A percentile compares a stretch with the other conserved stretches of the same genome.
phyloP scores from a whole-genome alignment of 768 basidiomycete genomes.

The Baorangia bicolor region DNA sequence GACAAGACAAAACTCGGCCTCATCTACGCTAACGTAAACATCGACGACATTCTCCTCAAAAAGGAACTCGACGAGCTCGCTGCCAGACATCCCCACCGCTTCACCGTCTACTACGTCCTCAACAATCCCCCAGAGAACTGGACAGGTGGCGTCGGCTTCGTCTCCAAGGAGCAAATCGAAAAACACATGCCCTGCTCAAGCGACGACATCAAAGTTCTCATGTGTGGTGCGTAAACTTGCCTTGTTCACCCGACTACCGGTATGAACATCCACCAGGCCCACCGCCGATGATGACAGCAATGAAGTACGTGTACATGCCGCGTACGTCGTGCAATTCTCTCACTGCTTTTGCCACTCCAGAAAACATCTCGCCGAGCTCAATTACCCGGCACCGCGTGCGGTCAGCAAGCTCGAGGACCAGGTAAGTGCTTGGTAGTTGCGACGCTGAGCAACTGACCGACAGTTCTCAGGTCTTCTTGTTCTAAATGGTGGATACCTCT shows the following conservation, averaged over 20 bases:
- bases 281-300: slow-evolving; percentile 74
- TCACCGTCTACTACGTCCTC: slow-evolving; percentile 87
- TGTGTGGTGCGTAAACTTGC: slow-evolving; percentile 66
- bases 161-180: slow-evolving; percentile 89
- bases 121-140: slow-evolving; percentile 91
- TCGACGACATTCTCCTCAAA: slow-evolving; percentile 89
- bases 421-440: slow-evolving; percentile 38
- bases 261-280: slow-evolving; percentile 43
- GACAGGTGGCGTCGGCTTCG: slow-evolving; percentile 90
- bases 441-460: slow-evolving; percentile 14
- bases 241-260: slow-evolving; percentile 5
- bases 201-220: slow-evolving; percentile 76
- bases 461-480: slow-evolving; percentile 39
- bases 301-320: slow-evolving; percentile 57
- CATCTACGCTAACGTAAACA: slow-evolving; percentile 95
- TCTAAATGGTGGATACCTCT: slow-evolving; percentile 27
- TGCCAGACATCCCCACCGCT: slow-evolving; percentile 57
- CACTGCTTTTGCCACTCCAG: slow-evolving; percentile 37
- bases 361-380: slow-evolving; percentile 86
- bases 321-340: not conserved
- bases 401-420: slow-evolving; percentile 93
- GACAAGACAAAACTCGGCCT: slow-evolving; percentile 83
- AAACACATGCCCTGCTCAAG: slow-evolving; percentile 66
- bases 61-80: slow-evolving; percentile 83
- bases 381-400: slow-evolving; percentile 82